Evolutionary conservation across 2,329 filamentous ascomycete genomes (phyloP), one percentile per base, ranked within the genome.

Genomic region (Penicillium capsulatum): DNA sequence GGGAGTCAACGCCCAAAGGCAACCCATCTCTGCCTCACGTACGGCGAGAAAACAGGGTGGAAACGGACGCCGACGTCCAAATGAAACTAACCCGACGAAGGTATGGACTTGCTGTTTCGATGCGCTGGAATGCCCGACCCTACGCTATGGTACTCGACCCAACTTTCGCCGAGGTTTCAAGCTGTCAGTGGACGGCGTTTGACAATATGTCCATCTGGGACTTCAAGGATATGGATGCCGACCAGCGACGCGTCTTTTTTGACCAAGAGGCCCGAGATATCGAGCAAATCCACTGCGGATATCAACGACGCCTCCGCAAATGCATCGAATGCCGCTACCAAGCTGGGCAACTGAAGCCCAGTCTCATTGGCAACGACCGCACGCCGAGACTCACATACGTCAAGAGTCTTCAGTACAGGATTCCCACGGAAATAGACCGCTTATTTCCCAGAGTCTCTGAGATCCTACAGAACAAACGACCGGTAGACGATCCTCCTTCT

Each of bases 261-360:
- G 31, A 45, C 6, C 9, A 26, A 1, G 42, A 45, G 27, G 27
- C 19, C 8, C 10, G 15, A 4, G 30, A 31, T 7, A 36, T 45
- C 16, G 42, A 45, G 22, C 17, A 7, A 8, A 19, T 28, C 3
- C 38, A 34, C 6, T 45, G 38, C 19, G 42, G 42, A 4, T 42
- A 28, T 28, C 38, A 36, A 10, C 42, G 42, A 2, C 39, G 36
- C 15, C 17, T 39, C 29, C 42, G 42, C 31, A 38, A 36, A 24
- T 45, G 42, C 13, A 37, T 38, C n/a, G 39, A 42, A 33, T 42
- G 42, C 17, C 22, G 32, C 6, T 45, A 36, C 27, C 31, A 36
- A 17, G 20, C 19, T 11, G 17, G 29, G 3, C 13, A 42, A 22
- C 15, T 42, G 4, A 10, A 34, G 22, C 11, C 22, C 17, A 14